These are phyloP conservation scores for Moniliophthora roreri DNA, from an alignment of 1,284 basidiomycete genomes.

Conservation along the genomic window DNA sequence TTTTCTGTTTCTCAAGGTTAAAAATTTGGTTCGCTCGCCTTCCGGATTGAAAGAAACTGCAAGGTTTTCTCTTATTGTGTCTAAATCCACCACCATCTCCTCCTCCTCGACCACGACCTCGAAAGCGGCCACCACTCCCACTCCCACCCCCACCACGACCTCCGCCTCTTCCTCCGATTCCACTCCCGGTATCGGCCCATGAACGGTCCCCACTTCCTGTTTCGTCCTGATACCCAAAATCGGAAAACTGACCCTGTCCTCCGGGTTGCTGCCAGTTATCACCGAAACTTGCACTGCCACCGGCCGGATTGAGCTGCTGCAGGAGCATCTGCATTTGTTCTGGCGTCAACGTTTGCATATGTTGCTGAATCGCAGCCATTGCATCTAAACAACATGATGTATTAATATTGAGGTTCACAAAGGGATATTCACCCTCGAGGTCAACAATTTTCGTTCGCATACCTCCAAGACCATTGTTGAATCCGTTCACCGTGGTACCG, in stretches of 20 bases:
- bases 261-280: slow-evolving; percentile 5
- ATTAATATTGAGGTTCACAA: slow-evolving; percentile 28
- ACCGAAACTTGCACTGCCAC: background rate
- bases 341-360: slow-evolving; percentile 44
- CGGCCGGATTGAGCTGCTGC: slow-evolving; percentile 42
- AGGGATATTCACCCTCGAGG: slow-evolving; percentile 3
- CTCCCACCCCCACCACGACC: slow-evolving; percentile 38
- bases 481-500: background rate
- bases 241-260: background rate
- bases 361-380: slow-evolving; percentile 33
- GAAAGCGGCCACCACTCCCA: slow-evolving; percentile 43
- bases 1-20: slow-evolving; percentile 38
- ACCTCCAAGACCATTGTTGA: slow-evolving; percentile 6
- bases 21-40: slow-evolving; percentile 67
- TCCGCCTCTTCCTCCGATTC: slow-evolving; percentile 32
- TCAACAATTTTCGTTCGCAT: slow-evolving; percentile 15
- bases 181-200: slow-evolving; percentile 1
- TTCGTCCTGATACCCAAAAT: slow-evolving; percentile 4
- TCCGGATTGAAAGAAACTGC: slow-evolving; percentile 85
- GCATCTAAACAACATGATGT: slow-evolving; percentile 29
- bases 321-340: slow-evolving; percentile 67
- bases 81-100: slow-evolving; percentile 53
- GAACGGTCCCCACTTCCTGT: background rate
- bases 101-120: slow-evolving; percentile 52
- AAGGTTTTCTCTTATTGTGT: slow-evolving; percentile 79